phyloP scores from a whole-genome alignment of 1,284 basidiomycete species.

The Irpex sp. region DNA sequence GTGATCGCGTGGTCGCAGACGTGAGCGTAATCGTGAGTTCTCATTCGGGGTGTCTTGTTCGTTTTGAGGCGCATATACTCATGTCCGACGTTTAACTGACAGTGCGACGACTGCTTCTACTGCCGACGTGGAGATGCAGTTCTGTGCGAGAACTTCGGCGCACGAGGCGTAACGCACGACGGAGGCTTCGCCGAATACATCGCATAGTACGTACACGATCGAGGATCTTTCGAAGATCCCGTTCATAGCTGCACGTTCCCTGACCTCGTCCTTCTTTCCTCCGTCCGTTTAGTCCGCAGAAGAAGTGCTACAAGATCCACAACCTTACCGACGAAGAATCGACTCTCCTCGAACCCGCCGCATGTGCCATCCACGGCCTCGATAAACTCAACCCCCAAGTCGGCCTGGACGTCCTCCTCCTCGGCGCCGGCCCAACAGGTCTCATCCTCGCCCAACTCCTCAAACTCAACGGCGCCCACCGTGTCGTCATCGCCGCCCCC shows the following conservation, averaged over 20 bases:
- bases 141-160: constrained; percentile 52
- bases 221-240: background rate
- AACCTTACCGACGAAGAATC: constrained; percentile 86
- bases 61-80: background rate
- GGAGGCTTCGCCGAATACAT: constrained; percentile 60
- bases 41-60: background rate
- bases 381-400: constrained; percentile 77
- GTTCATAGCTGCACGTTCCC: background rate
- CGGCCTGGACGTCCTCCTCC: constrained; percentile 71
- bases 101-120: constrained; percentile 55
- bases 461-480: constrained; percentile 61
- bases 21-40: constrained; percentile 37
- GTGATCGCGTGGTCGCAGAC: constrained; percentile 57
- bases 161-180: constrained; percentile 46
- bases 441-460: constrained; percentile 82
- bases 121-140: constrained; percentile 50
- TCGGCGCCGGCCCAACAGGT: constrained; percentile 77
- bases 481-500: constrained; percentile 82
- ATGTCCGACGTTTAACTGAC: constrained; percentile 6
- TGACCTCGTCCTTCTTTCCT: background rate
- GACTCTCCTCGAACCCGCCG: constrained; percentile 57
- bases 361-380: constrained; percentile 84
- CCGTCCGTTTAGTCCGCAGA: constrained; percentile 23
- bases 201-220: constrained; percentile 32
- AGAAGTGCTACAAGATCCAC: constrained; percentile 67